Conservation (phyloP, 1,284 basidiomycete species). For the Neonothopanus nambi region DNA sequence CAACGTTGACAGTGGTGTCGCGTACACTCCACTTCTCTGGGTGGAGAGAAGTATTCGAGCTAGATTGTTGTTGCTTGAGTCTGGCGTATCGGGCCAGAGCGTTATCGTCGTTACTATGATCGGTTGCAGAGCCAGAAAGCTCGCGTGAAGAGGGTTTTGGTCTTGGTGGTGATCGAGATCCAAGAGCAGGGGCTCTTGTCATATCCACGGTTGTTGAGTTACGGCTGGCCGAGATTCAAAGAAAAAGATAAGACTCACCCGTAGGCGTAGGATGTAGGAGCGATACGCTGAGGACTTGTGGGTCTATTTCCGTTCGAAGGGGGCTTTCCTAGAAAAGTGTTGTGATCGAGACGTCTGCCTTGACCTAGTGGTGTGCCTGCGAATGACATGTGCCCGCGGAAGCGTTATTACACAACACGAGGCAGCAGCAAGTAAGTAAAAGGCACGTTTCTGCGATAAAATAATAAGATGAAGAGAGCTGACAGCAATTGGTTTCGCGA, state of each 20-base stretch:
- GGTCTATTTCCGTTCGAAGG: slow-evolving; percentile 38
- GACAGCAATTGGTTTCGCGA: too few species aligned
- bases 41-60: slow-evolving; percentile 30
- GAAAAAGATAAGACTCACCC: slow-evolving; percentile 44
- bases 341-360: slow-evolving; percentile 80
- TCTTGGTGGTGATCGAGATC: slow-evolving; percentile 62
- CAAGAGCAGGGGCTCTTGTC: slow-evolving; percentile 55
- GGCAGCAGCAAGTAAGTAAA: not conserved
- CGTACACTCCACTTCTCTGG: slow-evolving; percentile 67
- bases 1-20: slow-evolving; percentile 84
- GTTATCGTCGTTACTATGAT: slow-evolving; percentile 38
- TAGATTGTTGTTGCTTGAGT: slow-evolving; percentile 43
- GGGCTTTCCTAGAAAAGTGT: slow-evolving; percentile 70
- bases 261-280: slow-evolving; percentile 66
- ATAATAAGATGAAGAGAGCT: not conserved
- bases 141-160: slow-evolving; percentile 35
- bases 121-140: slow-evolving; percentile 21
- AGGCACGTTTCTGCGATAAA: not conserved
- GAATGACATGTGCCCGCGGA: slow-evolving; percentile 64
- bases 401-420: slow-evolving; percentile 8
- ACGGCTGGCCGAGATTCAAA: too few species aligned
- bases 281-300: slow-evolving; percentile 38
- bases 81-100: slow-evolving; percentile 39
- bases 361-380: slow-evolving; percentile 77
- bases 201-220: slow-evolving; percentile 23